phyloP scores from a whole-genome alignment of 257 asterid genomes.

The Paulownia fortunei region DNA sequence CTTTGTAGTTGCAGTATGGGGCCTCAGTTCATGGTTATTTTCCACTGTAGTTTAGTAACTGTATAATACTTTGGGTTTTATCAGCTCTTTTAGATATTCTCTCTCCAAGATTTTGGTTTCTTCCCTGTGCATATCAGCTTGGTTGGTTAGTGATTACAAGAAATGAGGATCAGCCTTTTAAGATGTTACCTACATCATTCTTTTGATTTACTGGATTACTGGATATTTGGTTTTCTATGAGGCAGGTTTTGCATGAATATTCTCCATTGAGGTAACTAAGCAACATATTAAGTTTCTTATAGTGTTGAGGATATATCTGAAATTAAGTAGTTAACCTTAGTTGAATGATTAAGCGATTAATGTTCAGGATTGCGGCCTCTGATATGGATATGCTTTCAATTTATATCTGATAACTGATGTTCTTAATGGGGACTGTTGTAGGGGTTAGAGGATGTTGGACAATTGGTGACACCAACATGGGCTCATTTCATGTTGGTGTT shows the following conservation, averaged over 20 bases:
- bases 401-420: slow-evolving; percentile 39
- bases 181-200: slow-evolving; percentile 38
- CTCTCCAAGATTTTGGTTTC: slow-evolving; percentile 39
- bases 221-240: slow-evolving; percentile 50
- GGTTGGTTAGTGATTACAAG: slow-evolving; percentile 31
- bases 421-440: slow-evolving; percentile 43
- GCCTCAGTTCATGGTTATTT: slow-evolving; percentile 23
- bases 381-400: slow-evolving; percentile 27
- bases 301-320: slow-evolving; percentile 25
- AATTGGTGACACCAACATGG: slow-evolving; percentile 58
- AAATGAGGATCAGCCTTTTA: slow-evolving; percentile 29
- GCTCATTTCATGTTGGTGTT: slow-evolving; percentile 56
- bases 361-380: slow-evolving; percentile 30
- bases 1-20: slow-evolving; percentile 23
- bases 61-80: slow-evolving; percentile 17
- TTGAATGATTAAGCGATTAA: slow-evolving; percentile 11
- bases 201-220: slow-evolving; percentile 39
- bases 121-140: slow-evolving; percentile 29
- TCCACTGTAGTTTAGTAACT: slow-evolving; percentile 11
- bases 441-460: slow-evolving; percentile 51
- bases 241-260: slow-evolving; percentile 54
- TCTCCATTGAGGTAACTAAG: slow-evolving; percentile 60
- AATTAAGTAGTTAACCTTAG: slow-evolving; percentile 26
- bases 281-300: slow-evolving; percentile 27
- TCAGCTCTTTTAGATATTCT: slow-evolving; percentile 20